Conservation (phyloP, 805 yeast species). For the Yarrowia hollandica region DNA sequence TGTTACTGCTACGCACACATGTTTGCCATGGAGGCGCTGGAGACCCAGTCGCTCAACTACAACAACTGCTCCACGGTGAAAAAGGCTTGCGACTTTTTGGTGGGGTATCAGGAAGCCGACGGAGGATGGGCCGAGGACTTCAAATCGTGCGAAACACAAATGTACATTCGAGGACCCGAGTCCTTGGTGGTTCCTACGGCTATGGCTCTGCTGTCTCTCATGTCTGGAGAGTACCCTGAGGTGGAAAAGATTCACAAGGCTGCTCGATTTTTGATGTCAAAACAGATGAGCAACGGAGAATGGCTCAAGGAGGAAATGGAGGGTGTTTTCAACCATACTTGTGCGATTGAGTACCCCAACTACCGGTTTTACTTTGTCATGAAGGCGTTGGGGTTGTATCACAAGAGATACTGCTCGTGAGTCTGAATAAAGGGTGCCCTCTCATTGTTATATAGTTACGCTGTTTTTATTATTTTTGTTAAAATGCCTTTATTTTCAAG, state of each 20-base stretch:
- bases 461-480: too few species aligned
- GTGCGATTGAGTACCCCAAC: slow-evolving; percentile 95
- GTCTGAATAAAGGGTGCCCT: too few species aligned
- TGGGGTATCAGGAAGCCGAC: slow-evolving; percentile 70
- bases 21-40: slow-evolving; percentile 95
- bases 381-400: slow-evolving; percentile 84
- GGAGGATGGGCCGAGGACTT: slow-evolving; percentile 99
- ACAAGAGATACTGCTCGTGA: slow-evolving; percentile 32
- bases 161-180: slow-evolving; percentile 63
- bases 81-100: slow-evolving; percentile 83
- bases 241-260: slow-evolving; percentile 62
- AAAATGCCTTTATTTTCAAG: too few species aligned
- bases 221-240: slow-evolving; percentile 80
- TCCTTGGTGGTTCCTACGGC: slow-evolving; percentile 86
- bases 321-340: slow-evolving; percentile 93
- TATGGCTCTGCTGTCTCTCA: slow-evolving; percentile 83
- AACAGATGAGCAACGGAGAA: slow-evolving; percentile 76
- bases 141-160: slow-evolving; percentile 80
- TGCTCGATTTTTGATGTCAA: slow-evolving; percentile 56
- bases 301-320: slow-evolving; percentile 84
- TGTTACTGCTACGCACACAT: slow-evolving; percentile 94
- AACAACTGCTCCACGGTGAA: slow-evolving; percentile 59
- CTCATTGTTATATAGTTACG: too few species aligned
- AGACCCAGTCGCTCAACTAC: slow-evolving; percentile 66
- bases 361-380: slow-evolving; percentile 87